Evolutionary conservation across 805 yeast genomes (phyloP).

Genomic region (Blastobotrys robertii): DNA sequence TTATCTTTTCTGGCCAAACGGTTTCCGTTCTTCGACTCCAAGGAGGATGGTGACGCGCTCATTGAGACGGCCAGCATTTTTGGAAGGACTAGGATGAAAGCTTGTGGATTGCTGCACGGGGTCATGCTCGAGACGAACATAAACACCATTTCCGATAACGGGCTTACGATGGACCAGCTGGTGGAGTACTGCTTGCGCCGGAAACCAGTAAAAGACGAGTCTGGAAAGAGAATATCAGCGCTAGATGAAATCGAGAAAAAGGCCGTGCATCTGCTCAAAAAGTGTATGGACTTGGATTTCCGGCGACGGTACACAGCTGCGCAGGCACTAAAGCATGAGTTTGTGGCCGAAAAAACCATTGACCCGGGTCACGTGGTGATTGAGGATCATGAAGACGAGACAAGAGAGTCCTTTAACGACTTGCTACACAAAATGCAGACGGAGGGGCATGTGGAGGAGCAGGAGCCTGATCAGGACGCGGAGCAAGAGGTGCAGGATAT

Average conservation of each 20-base stretch:
- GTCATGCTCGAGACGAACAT: slow-evolving; percentile 66
- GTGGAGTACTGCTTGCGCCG: slow-evolving; percentile 25
- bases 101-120: slow-evolving; percentile 80
- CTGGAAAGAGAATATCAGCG: neutral
- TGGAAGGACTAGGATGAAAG: slow-evolving; percentile 63
- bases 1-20: slow-evolving; percentile 67
- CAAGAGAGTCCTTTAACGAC: neutral
- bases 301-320: slow-evolving; percentile 53
- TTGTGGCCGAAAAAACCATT: slow-evolving; percentile 31
- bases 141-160: slow-evolving; percentile 39
- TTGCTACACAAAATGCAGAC: neutral
- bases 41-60: slow-evolving; percentile 87
- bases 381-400: neutral
- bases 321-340: slow-evolving; percentile 52
- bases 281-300: slow-evolving; percentile 65
- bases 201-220: slow-evolving; percentile 1
- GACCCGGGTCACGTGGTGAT: neutral
- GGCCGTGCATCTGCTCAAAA: slow-evolving; percentile 30
- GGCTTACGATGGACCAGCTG: slow-evolving; percentile 33
- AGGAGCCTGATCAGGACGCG: too few relatives aligned
- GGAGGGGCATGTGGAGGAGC: neutral
- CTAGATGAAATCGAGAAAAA: slow-evolving; percentile 12
- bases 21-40: slow-evolving; percentile 89
- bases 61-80: slow-evolving; percentile 75
- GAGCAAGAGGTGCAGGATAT: too few relatives aligned